Percentiles rank a stretch among this genome's conserved stretches.
Evolutionary conservation across 768 basidiomycete genomes (phyloP).

Genomic region (Favolaschia claudopus): DNA sequence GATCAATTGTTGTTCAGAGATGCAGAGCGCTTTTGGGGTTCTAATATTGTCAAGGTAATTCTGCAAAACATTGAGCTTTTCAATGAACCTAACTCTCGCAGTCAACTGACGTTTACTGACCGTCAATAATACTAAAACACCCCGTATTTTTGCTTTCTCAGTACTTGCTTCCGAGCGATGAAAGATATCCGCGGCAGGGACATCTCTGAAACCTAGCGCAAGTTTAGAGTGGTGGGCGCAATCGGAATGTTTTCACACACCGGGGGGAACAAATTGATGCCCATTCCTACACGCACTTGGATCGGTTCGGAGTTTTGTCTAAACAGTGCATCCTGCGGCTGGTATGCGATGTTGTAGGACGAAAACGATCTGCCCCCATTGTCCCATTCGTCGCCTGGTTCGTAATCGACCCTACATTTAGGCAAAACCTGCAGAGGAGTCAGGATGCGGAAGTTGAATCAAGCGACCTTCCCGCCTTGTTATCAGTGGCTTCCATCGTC

Average conservation of each 20-base stretch:
- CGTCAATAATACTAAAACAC: slow-evolving; percentile 6
- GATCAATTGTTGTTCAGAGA: not conserved
- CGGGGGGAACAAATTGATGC: not conserved
- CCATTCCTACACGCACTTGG: slow-evolving; percentile 1
- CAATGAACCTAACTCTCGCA: too few species aligned
- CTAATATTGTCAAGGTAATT: slow-evolving; percentile 8
- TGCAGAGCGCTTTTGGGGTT: not conserved
- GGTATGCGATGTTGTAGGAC: slow-evolving; percentile 7
- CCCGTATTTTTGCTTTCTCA: slow-evolving; percentile 8
- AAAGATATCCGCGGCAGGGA: slow-evolving; percentile 4
- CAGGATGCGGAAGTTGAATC: not conserved
- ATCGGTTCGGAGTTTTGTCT: not conserved
- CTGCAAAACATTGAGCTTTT: not conserved
- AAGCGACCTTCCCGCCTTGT: not conserved
- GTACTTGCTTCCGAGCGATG: slow-evolving; percentile 9
- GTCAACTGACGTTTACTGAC: not conserved
- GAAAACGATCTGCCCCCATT: not conserved
- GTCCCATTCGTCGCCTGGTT: slow-evolving; percentile 14
- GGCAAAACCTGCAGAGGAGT: not conserved
- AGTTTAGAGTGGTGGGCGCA: not conserved
- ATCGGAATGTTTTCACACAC: too few species aligned
- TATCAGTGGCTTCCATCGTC: not conserved
- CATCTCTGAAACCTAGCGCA: not conserved
- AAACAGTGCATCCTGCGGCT: not conserved
- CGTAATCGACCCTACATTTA: not conserved